Base-by-base conservation (phyloP, 2,329 filamentous ascomycete species). In the Elsinoe batatas region DNA sequence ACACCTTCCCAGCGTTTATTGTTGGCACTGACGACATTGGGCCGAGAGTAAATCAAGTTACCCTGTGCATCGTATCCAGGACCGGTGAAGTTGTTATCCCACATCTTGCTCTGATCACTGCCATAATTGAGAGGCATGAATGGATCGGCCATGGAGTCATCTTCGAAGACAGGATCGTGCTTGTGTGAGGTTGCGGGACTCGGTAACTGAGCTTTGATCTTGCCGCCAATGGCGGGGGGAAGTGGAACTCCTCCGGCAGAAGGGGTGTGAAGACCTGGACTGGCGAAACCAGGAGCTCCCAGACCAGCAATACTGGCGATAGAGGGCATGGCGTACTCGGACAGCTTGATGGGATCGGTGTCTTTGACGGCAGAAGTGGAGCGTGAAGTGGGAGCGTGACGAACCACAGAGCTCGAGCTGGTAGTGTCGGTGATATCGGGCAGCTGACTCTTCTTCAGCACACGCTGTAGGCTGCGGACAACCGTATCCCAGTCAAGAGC, bases 401-500 rank as follows among this genome's bases (percentile, higher is more conserved):
- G 13, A 18, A n/a, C 36, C 7, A 18, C 17, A 38, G 36, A 38
- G 26, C 26, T 30, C 5, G 38, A 7, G 15, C 8, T 15, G 8
- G 15, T 18, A 13, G 8, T 8, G 18, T 18, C 38, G 15, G 38
- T 42, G 15, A 42, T 42, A 6, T 22, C 13, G 2, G 10, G 43
- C 10, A 26, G 7, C 20, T 26, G 43, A 12, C 43, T 22, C 15
- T 46, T n/a, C 26, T 35, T 51, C 4, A 54, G 20, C 10, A 54
- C 36, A 22, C 37, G 37, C 12, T 44, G 26, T 26, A 55, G 18
- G 15, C 13, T 17, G 5, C 37, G 32, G 15, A 36, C 36, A 46
- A 65, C 60, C 10, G 55, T 54, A 17, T 59, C 56, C 56, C 63
- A 62, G 59, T 69, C 66, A 18, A 58, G 56, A 49, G 61, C 53